Evolutionary conservation across 345 rosid species (phyloP), one percentile per base, ranked within the genome.

Genomic region (Populus pruinosa): DNA sequence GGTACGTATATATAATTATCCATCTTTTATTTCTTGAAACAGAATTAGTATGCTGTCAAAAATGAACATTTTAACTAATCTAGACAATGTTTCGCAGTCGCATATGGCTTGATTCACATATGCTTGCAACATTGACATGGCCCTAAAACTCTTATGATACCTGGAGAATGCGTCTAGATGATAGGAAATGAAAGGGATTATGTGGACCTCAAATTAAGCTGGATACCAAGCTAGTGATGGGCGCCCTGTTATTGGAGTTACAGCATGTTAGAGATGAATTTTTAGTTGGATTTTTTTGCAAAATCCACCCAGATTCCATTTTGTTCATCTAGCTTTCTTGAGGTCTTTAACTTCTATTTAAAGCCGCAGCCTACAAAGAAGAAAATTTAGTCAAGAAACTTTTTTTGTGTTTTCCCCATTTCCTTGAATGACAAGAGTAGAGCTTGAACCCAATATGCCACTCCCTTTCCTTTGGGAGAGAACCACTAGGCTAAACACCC

Each of bases 1-100:
- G 84, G 87, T 82, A 75, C 49, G 2, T 67, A 3, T 64, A 6
- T 59, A 2, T 4, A 39, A 66, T 35, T 11, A 50, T 36, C 29
- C 6, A 2, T 2, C 27, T 12, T 21, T 21, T 33, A 13, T 56
- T 41, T 29, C n/a, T 25, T 8, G 41, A 18, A 2, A 7, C 27
- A 14, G 1, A 65, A 47, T 20, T 13, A 17, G 6, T 5, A 74
- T 47, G 44, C 77, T 29, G 17, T 63, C 2, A 5, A 47, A 5
- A 27, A 9, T 41, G 25, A 25, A 18, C 53, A 16, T 31, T 56
- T 56, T n/a, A 56, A 10, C n/a, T 50, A 21, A 56, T 21, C n/a
- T 56, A n/a, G 27, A 7, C 23, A n/a, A 56, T n/a, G 62, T n/a
- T 56, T 56, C 10, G 25, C 12, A 1, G 61, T 55, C 61, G 16